phyloP scores from a whole-genome alignment of 2,329 filamentous ascomycete species.

The Cytospora piceae region DNA sequence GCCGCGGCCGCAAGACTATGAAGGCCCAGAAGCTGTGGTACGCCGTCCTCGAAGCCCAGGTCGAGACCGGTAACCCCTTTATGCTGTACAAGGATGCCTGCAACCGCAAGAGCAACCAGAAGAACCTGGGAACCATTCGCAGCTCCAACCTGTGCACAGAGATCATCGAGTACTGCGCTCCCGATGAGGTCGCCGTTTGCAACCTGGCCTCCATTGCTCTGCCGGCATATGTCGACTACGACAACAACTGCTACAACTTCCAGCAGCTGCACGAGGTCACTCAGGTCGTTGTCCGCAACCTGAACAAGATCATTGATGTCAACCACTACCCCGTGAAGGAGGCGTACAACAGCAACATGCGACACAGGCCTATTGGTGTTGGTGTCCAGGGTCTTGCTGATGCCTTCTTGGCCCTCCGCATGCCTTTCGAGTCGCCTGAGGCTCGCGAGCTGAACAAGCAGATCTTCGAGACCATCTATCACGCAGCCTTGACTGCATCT shows the following conservation, averaged over 20 bases:
- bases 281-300: conserved; percentile 88
- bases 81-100: conserved; percentile 99
- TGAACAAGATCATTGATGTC: conserved; percentile 98
- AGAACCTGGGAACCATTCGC: conserved; percentile 97
- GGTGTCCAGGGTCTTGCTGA: conserved; percentile 98
- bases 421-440: conserved; percentile 96
- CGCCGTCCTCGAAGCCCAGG: conserved; percentile 95
- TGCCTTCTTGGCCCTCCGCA: conserved; percentile 93
- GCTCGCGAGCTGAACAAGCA: conserved; percentile 94
- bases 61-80: conserved; percentile 97
- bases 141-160: conserved; percentile 99
- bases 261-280: conserved; percentile 94
- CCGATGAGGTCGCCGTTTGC: conserved; percentile 98
- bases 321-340: conserved; percentile 98
- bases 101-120: conserved; percentile 99
- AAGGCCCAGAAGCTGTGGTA: conserved; percentile 99
- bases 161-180: conserved; percentile 95
- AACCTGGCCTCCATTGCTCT: conserved; percentile 95
- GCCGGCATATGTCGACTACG: conserved; percentile 87
- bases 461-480: conserved; percentile 99
- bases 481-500: conserved; percentile 88
- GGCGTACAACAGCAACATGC: conserved; percentile 94
- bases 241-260: conserved; percentile 87
- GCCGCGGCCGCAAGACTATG: conserved; percentile 85
- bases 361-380: conserved; percentile 92